Evolutionary conservation across 768 basidiomycete genomes (phyloP), one percentile per base, ranked within the genome.

Genomic region (Lactarius deliciosus): DNA sequence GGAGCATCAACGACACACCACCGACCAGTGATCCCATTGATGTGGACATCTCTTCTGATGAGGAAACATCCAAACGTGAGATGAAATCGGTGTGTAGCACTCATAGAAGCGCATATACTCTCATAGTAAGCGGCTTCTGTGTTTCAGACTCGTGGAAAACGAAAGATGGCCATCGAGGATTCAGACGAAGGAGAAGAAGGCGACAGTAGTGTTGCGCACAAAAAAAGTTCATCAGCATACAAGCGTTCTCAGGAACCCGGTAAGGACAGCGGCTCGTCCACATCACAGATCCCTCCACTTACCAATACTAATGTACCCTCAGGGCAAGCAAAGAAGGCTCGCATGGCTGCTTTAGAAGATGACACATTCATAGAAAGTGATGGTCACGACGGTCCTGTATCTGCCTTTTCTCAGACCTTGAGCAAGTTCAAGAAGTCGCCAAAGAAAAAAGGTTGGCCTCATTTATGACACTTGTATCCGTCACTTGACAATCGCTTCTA

Each of bases 1-100:
- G 79, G 60, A 88, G 81, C 69, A 63, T 72, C 47, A 78, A 77
- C 34, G 82, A 83, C 18, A 90, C 89, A 2, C 91, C 91, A 32
- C 90, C 90, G 0, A 90, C 90, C 3, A 92, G 90, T 69, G 90
- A 92, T 64, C 80, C 84, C 34, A 83, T 92, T 64, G 90, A 93
- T 69, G 82, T 92, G 11, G 90, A 92, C 73, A 87, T 91, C 85
- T 69, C 86, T 58, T 81, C 80, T 9, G 82, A 75, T 2, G 83
- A 80, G 15, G 83, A 82, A 50, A 82, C 81, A 25, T 77, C 60
- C 53, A 38, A 38, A 38, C 61, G 36, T 22, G 60, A 53, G 7
- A 30, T 58, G 6, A 63, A 56, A 54, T 41, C 54, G 60, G 62
- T 72, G 22, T 58, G 55, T 70, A 9, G 18, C 16, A 32, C 18